Evolutionary conservation across 768 basidiomycete genomes (phyloP), one percentile per base, ranked within the genome.

Genomic region (Pholiota molesta): DNA sequence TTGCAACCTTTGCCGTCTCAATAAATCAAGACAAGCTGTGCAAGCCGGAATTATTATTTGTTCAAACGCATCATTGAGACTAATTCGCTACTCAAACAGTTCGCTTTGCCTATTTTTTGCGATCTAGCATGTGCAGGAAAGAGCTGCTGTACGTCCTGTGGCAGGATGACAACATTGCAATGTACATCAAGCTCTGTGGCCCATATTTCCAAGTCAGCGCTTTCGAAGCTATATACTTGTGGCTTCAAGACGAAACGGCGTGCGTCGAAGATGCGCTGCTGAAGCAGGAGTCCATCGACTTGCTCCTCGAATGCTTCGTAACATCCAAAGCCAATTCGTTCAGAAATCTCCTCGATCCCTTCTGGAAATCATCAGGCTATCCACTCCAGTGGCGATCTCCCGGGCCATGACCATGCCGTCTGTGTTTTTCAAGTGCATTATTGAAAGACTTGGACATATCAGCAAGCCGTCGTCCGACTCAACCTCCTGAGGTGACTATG

Each of bases 51-150:
- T 97, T 60, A 89, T 99, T 28, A 95, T 97, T 2, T 86, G 92
- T 66, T 83, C 99, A 45, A 92, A 74, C 87, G 88, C 6, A 90
- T 98, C 57, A 94, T 97, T 65, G 86, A 89, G 70, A 89, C 88
- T 5, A 91, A 86, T 62, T 97, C 96, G 8, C 97, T 95, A 0
- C 83, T 99, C 70, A 97, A 95, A 74, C 96, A 99, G 69, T 98
- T 99, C 69, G 97, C 97, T 0, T 80, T 99, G 39, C 97, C 97
- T 0, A 96, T 99, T 65, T 81, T 99, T 3, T 99, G 97, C 75
- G 97, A 99, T 72, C 85, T 99, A 45, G 94, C 96, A 0, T 92
- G 91, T 73, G 95, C 97, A 3, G 93, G 95, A 52, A 98, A 98
- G 80, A 92, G 88, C 60, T 95, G 94, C 70, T 84, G 97, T 45